Conservation (phyloP, 768 basidiomycete species). For the Clitopilus passeckerianus region DNA sequence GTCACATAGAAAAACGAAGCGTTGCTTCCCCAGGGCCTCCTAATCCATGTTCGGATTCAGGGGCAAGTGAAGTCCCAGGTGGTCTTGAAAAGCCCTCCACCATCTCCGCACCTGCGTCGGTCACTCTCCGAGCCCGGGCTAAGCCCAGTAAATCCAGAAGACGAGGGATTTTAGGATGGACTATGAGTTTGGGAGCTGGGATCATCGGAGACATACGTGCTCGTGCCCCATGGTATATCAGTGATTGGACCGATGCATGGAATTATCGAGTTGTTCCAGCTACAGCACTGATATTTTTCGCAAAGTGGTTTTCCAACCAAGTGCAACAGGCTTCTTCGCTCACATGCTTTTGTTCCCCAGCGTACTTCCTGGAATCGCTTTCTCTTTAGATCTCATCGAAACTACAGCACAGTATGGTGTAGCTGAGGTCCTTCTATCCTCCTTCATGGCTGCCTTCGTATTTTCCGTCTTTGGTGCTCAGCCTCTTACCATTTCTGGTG, state of each 20-base stretch:
- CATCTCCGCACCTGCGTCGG: slow-evolving; percentile 8
- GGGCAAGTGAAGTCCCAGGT: background rate
- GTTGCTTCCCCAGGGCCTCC: background rate
- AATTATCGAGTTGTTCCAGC: slow-evolving; percentile 89
- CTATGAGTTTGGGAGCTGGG: slow-evolving; percentile 45
- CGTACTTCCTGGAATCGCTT: slow-evolving; percentile 88
- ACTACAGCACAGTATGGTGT: slow-evolving; percentile 89
- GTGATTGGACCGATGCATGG: slow-evolving; percentile 91
- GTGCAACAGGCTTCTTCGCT: background rate
- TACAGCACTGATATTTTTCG: slow-evolving; percentile 80
- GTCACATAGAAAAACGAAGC: background rate
- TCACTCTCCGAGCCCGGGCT: slow-evolving; percentile 6
- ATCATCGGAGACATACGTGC: slow-evolving; percentile 67
- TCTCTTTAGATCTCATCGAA: slow-evolving; percentile 88
- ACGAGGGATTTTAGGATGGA: slow-evolving; percentile 15
- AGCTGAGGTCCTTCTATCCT: slow-evolving; percentile 74
- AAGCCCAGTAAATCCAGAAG: background rate
- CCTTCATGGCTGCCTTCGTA: slow-evolving; percentile 86
- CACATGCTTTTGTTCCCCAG: slow-evolving; percentile 25
- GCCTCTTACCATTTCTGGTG: slow-evolving; percentile 88
- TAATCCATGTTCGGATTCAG: background rate
- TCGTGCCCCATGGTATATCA: slow-evolving; percentile 73
- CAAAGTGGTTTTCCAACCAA: slow-evolving; percentile 49
- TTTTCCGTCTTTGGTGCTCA: slow-evolving; percentile 88
- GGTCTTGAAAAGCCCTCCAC: background rate